Evolutionary conservation across 139 green algal genomes (phyloP).

Genomic region (Ettlia oleoabundans): DNA sequence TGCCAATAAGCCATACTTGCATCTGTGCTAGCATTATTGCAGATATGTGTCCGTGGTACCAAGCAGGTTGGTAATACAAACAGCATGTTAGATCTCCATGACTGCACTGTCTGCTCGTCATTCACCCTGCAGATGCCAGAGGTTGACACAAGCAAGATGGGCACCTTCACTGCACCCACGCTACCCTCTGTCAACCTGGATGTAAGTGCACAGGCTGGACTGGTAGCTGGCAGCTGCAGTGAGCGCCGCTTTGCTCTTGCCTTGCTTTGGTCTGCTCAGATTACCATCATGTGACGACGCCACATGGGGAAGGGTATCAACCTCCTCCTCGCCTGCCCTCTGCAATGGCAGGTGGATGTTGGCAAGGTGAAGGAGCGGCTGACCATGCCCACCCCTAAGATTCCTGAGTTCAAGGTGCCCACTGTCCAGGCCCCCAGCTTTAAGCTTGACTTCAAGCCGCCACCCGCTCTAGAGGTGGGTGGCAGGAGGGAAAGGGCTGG

Average conservation of each 20-base stretch:
- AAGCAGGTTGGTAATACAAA: too few species aligned
- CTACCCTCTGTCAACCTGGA: slow-evolving; percentile 3
- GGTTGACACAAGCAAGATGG: slow-evolving; percentile 1
- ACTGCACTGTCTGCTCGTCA: background rate
- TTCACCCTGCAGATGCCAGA: background rate
- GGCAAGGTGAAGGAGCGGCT: background rate
- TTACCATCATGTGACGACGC: too few species aligned
- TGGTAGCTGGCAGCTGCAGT: background rate
- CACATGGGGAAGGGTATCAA: background rate
- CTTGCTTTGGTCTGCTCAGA: too few species aligned
- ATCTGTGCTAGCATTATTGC: too few species aligned
- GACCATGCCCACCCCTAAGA: background rate
- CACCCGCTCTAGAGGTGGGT: slow-evolving; percentile 2
- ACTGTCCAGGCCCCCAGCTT: background rate
- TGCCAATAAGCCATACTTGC: too few species aligned
- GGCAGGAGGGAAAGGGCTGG: background rate
- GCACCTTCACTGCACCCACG: background rate
- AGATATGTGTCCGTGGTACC: too few species aligned
- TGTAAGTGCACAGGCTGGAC: background rate
- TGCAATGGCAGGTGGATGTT: too few species aligned
- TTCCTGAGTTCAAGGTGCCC: background rate
- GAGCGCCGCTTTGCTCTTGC: too few species aligned
- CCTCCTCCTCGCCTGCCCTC: background rate
- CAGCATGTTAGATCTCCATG: too few species aligned
- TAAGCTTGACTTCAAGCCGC: slow-evolving; percentile 27